Evolutionary conservation across 345 rosid genomes (phyloP), one percentile per base, ranked within the genome.

Genomic region (Aegle marmelos): DNA sequence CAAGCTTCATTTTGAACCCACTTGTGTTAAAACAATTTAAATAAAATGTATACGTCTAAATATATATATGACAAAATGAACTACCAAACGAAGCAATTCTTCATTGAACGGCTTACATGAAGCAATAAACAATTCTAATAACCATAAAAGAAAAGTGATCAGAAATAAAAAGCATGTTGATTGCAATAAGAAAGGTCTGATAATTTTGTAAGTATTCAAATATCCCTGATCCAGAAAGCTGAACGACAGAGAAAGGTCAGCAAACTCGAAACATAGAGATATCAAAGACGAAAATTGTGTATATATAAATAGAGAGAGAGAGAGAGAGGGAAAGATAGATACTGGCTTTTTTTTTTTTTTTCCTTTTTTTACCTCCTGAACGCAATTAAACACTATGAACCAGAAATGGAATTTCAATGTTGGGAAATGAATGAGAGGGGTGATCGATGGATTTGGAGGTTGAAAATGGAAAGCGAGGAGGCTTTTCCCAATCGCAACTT

Each of bases 1-100:
- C 78, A 24, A 96, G 93, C 91, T 85, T 96, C 97, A 96, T 93
- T 57, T 73, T 73, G 50, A 4, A 45, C 4, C 16, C 50, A 45
- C 50, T 50, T 50, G 56, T 50, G 56, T 50, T 50, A 50, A 13
- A 50, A 16, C 21, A 50, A 16, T 50, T 16, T 50, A 50, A 50
- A 16, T 50, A 50, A 50, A 16, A 50, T 14, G 7, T 50, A 50
- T 16, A 16, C 16, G 48, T 10, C 48, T 41, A 21, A 19, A 19
- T 7, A 3, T 34, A 5, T 33, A 11, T 6, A 30, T 30, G 31
- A 31, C 39, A 19, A 54, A 53, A 71, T 53, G 41, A 71, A 19
- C 39, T 50, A 50, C 21, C 19, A 54, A 53, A 24, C 50, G 54
- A 61, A 28, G 9, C 27, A 30, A 6, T 28, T 33, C 50, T n/a